A percentile compares a stretch with the other conserved stretches of the same genome.
These are phyloP conservation scores for Fusarium bulbicola DNA, from an alignment of 2,329 filamentous ascomycete species.

Conservation along the genomic window DNA sequence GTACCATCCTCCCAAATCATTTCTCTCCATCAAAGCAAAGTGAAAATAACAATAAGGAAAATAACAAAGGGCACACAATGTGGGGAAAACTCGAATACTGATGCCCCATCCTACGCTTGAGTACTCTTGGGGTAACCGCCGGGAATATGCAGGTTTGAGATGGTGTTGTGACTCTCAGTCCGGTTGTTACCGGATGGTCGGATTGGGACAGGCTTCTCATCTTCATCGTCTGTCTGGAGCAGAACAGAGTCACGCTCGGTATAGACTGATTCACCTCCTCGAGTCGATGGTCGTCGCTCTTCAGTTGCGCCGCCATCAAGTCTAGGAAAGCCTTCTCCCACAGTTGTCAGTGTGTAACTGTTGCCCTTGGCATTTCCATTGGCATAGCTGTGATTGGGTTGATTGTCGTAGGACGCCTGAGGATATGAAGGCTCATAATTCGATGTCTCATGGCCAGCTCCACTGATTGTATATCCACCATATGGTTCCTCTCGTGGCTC, in stretches of 20 bases:
- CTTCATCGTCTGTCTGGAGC: constrained; percentile 37
- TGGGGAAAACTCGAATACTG: constrained; percentile 21
- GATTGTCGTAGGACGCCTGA: constrained; percentile 11
- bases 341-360: constrained; percentile 30
- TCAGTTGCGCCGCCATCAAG: constrained; percentile 18
- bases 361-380: constrained; percentile 19
- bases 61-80: constrained; percentile 7
- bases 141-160: constrained; percentile 74
- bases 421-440: constrained; percentile 11
- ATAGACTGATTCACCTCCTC: constrained; percentile 24
- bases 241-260: constrained; percentile 37
- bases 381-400: constrained; percentile 11
- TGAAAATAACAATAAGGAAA: constrained; percentile 22
- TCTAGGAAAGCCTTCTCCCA: constrained; percentile 39
- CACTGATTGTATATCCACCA: constrained; percentile 3
- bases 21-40: not conserved
- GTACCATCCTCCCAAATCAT: constrained; percentile 9
- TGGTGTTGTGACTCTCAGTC: constrained; percentile 60
- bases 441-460: constrained; percentile 3
- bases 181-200: constrained; percentile 44
- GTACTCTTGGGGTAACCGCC: constrained; percentile 68
- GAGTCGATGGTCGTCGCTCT: constrained; percentile 8
- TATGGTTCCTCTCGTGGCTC: constrained; percentile 12
- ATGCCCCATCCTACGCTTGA: constrained; percentile 57
- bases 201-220: constrained; percentile 24